Base-by-base conservation (phyloP, 116 monocot species). In the Iris pallida region DNA sequence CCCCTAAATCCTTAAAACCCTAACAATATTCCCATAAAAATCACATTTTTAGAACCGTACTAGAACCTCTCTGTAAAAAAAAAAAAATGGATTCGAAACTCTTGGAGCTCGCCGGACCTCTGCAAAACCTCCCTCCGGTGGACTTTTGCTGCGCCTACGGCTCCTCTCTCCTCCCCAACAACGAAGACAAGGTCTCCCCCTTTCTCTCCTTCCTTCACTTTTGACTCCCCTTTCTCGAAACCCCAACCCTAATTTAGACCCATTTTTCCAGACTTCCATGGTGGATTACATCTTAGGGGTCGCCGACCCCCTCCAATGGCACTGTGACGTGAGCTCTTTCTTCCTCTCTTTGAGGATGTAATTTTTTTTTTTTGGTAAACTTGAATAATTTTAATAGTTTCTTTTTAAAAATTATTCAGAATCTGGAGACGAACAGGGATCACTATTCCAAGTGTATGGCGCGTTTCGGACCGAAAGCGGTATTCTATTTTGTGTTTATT, bases 251-350 rank as follows among this genome's bases (percentile, higher is more conserved):
- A 10, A 18, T 16, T 16, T 62, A 16, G 47, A 16, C n/a, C 13
- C 0, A 53, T 1, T 30, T 44, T 63, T 15, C 76, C 76, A 94
- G 94, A 72, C 72, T 20, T 73, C 89, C 55, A 92, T 92, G 96
- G 92, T 96, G 77, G 92, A 96, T 71, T 96, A 89, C 79, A 96
- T 96, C 18, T 20, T 96, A 45, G 96, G 96, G 16, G 92, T 96
- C 15, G 62, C 76, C 43, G 85, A 96, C 60, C 96, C 96, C 5
- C 5, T 80, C 47, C 57, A 87, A 56, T 96, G 96, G 96, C 96
- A 96, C 55, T 41, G 82, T 4, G 76, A 89, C 74, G 96, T 86
- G 20, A 43, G 65, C 59, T 42, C 59, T 66, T 16, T 65, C 12
- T 55, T 51, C 41, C 1, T 16, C 48, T 48, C 48, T 7, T 63